Evolutionary conservation across 306 rosid species (phyloP), one percentile per base, ranked within the genome.

Genomic region (Begonia peltatifolia): DNA sequence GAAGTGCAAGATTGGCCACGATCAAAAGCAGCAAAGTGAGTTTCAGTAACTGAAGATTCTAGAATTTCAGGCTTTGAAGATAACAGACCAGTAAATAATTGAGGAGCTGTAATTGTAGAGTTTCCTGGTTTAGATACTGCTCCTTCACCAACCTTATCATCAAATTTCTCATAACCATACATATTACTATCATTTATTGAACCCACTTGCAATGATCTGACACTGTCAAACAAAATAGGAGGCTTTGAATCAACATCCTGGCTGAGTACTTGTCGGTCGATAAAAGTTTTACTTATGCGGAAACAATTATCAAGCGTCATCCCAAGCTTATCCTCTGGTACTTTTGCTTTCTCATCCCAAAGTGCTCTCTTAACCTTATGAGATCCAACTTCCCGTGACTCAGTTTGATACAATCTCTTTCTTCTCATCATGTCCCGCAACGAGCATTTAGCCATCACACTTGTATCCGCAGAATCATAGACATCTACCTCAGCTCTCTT

Each of bases 361-460:
- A 41, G 50, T 56, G 57, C 64, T 64, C 57, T 74, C 64, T 70
- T 69, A 53, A 46, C 50, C 66, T 68, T 64, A 35, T 14, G 62
- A 69, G 77, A 53, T 57, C 63, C 71, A 8, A 46, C 43, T 42
- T 78, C 84, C 59, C 14, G 55, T 64, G 74, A 73, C 55, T 76
- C 84, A 25, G 50, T 62, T 54, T 63, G 84, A 58, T 58, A 43
- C 23, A 68, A 74, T 54, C 95, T 77, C 67, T 84, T 85, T 70
- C 80, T 77, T 75, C 95, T 82, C 97, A 89, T 89, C 79, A 89
- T 68, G 65, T 85, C 97, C 59, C 90, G 66, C 67, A 89, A 48
- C n/a, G 95, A 85, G 74, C 76, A 61, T 68, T 52, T 71, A 66
- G 47, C 74, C 65, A 67, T 61, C 47, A 58, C 11, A 18, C 67